Evolutionary conservation across 768 basidiomycete genomes (phyloP).

Genomic region (Lentinus tigrinus): DNA sequence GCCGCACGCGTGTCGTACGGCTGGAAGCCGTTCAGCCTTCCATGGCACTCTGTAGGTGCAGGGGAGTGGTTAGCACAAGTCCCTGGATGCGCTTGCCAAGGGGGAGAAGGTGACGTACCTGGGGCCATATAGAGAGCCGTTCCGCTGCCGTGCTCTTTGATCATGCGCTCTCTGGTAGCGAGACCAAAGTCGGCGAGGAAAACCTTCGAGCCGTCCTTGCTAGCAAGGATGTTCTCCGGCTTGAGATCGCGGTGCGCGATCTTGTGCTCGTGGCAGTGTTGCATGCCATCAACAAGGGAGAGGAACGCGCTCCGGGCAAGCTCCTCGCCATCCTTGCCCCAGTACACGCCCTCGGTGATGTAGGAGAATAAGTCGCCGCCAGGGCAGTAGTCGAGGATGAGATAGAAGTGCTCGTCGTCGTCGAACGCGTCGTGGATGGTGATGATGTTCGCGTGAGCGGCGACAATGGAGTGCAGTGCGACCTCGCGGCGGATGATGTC

Average conservation of each 20-base stretch:
- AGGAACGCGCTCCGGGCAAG: slow-evolving; percentile 47
- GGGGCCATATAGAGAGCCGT: slow-evolving; percentile 27
- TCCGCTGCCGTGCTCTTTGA: slow-evolving; percentile 22
- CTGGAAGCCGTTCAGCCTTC: not conserved
- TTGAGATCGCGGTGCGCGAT: slow-evolving; percentile 1
- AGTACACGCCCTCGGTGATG: not conserved
- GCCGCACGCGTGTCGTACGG: slow-evolving; percentile 31
- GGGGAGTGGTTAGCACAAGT: no score
- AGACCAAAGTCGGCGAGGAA: slow-evolving; percentile 45
- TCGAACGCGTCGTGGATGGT: slow-evolving; percentile 64
- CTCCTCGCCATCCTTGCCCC: slow-evolving; percentile 35
- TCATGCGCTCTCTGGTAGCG: slow-evolving; percentile 15
- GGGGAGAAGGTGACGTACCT: slow-evolving; percentile 16
- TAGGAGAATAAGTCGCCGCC: slow-evolving; percentile 34
- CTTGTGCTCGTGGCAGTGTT: slow-evolving; percentile 41
- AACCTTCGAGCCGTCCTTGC: slow-evolving; percentile 37
- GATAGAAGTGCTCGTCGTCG: slow-evolving; percentile 62
- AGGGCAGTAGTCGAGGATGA: slow-evolving; percentile 50
- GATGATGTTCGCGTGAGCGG: slow-evolving; percentile 61
- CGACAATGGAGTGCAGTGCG: slow-evolving; percentile 49
- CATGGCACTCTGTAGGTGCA: slow-evolving; percentile 14
- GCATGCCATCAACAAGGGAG: slow-evolving; percentile 51
- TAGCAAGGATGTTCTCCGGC: slow-evolving; percentile 11
- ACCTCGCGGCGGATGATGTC: slow-evolving; percentile 55
- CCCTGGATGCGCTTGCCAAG: no score